These are phyloP conservation scores for Agaricus sinodeliciosus DNA, from an alignment of 768 basidiomycete genomes.

Conservation along the genomic window DNA sequence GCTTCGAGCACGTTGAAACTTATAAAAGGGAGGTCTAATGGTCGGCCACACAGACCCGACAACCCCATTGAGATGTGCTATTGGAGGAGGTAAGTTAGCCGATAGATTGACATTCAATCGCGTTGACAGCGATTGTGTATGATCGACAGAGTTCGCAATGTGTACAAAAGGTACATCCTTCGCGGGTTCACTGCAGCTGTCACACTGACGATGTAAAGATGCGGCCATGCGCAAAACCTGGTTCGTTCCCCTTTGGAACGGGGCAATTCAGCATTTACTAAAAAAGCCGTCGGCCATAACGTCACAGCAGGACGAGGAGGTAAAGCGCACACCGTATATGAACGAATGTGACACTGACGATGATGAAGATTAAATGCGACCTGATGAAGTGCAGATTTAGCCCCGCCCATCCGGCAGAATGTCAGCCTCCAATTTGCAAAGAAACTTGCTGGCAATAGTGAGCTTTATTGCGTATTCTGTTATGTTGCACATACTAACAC, in stretches of 20 bases:
- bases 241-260: slow-evolving; percentile 23
- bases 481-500: slow-evolving; percentile 17
- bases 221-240: slow-evolving; percentile 46
- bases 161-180: slow-evolving; percentile 40
- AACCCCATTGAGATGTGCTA: slow-evolving; percentile 42
- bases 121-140: slow-evolving; percentile 13
- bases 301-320: slow-evolving; percentile 54
- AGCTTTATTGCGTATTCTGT: slow-evolving; percentile 18
- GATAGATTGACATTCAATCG: background rate
- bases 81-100: slow-evolving; percentile 45
- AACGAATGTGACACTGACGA: slow-evolving; percentile 1
- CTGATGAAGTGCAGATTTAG: slow-evolving; percentile 59
- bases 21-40: slow-evolving; percentile 19
- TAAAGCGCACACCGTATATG: slow-evolving; percentile 12
- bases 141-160: slow-evolving; percentile 44
- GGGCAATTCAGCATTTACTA: background rate
- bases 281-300: background rate
- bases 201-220: slow-evolving; percentile 27
- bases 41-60: background rate
- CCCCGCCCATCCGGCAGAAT: slow-evolving; percentile 42
- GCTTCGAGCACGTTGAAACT: background rate
- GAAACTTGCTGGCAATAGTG: slow-evolving; percentile 69
- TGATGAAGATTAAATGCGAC: slow-evolving; percentile 53
- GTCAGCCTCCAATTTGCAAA: slow-evolving; percentile 44
- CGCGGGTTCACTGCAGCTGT: background rate